phyloP scores from a whole-genome alignment of 257 asterid genomes.

The Leptodermis oblonga region DNA sequence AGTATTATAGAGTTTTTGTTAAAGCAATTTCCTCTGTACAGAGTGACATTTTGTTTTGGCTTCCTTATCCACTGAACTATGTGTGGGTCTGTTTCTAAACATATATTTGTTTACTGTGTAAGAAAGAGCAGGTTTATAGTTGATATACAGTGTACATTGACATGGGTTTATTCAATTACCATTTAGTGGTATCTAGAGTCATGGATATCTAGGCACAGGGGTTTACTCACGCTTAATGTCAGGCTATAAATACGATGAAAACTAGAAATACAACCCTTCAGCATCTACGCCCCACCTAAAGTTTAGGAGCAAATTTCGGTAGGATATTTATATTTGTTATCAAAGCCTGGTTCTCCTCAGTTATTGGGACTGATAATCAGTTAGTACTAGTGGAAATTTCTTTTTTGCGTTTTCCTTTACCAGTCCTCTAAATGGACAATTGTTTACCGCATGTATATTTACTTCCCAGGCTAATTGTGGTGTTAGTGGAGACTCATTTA shows the following conservation, averaged over 20 bases:
- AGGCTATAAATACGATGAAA: not conserved
- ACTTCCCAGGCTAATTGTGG: constrained; percentile 6
- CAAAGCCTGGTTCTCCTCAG: not conserved
- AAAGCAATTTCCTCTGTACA: not conserved
- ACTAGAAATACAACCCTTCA: not conserved
- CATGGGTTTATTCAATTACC: not conserved
- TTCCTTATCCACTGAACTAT: not conserved
- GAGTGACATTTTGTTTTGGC: not conserved
- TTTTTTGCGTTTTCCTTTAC: not conserved
- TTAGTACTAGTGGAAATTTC: not conserved
- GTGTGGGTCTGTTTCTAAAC: not conserved
- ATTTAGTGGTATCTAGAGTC: not conserved
- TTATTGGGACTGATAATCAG: not conserved
- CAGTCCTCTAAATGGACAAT: not conserved
- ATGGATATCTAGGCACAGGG: not conserved
- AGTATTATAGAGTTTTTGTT: not conserved
- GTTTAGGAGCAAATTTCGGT: not conserved
- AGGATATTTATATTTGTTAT: not conserved
- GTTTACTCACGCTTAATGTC: not conserved
- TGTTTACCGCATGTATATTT: not conserved
- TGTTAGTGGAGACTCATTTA: not conserved
- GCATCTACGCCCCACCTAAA: not conserved
- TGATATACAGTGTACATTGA: not conserved
- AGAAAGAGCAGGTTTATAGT: not conserved
- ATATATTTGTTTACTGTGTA: not conserved